Conservation (phyloP, 2,329 filamentous ascomycete species). For the Thermomyces lanuginosus region DNA sequence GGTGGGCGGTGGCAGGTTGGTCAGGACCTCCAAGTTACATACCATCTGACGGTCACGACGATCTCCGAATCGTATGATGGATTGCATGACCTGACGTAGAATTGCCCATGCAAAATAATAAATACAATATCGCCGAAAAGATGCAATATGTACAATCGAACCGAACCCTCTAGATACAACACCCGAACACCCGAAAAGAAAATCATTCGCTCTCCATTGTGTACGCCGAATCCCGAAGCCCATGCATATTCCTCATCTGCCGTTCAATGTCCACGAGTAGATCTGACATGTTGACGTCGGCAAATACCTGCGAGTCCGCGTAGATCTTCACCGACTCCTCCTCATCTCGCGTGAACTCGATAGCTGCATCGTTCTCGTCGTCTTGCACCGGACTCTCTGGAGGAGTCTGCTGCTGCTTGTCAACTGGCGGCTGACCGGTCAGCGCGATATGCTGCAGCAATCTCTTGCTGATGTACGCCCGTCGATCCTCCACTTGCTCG, state of each 20-base stretch:
- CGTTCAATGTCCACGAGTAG: conserved; percentile 51
- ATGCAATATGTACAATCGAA: no score
- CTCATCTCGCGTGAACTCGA: conserved; percentile 1
- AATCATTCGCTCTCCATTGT: conserved; percentile 1
- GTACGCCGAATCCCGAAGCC: conserved; percentile 9
- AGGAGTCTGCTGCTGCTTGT: conserved; percentile 22
- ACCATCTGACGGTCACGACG: no score
- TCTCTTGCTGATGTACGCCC: conserved; percentile 60
- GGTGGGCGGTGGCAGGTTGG: no score
- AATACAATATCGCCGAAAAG: background rate
- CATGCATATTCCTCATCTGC: conserved; percentile 34
- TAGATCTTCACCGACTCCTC: conserved; percentile 51
- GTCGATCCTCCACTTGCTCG: conserved; percentile 64
- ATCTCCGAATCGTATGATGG: no score
- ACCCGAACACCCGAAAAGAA: background rate
- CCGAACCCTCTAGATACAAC: no score
- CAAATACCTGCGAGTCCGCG: conserved; percentile 43
- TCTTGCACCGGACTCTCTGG: conserved; percentile 43
- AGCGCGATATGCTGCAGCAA: conserved; percentile 62
- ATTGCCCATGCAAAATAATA: background rate
- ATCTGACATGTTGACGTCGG: conserved; percentile 49
- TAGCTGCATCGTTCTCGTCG: conserved; percentile 9
- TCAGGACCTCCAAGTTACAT: no score
- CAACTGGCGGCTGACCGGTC: conserved; percentile 29
- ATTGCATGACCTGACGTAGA: no score